Base-by-base conservation (phyloP, 108 stramenopile genomes). In the Fragilariopsis cylindrus region DNA sequence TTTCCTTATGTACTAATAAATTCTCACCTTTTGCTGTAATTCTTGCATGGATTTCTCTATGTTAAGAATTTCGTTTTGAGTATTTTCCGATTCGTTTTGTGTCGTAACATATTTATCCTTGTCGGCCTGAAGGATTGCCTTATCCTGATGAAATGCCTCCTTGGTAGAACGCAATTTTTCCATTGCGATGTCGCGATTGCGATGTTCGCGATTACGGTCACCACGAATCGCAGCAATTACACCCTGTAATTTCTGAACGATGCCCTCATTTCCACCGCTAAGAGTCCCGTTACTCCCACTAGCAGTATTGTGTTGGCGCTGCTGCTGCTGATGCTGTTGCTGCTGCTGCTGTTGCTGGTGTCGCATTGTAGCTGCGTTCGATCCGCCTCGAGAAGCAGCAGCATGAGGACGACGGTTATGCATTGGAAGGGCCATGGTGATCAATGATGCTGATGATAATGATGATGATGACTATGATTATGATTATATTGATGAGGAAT, bases 131-230 rank as follows among this genome's bases (percentile, higher is more conserved):
- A 76, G 41, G 18, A 21, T 65, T 46, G 48, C 63, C 30, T 48
- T 57, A 16, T 63, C 11, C 7, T 48, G 41, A 4, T 40, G 12
- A 8, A 53, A 52, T 44, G 57, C 76, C 57, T 76, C 69, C 45
- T 55, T 48, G n/a, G 69, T 49, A 7, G 69, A 47, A 7, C 76
- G 76, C 3, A 70, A 52, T 11, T 69, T 69, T 58, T 70, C 69
- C 21, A 41, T 13, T 12, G 76, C 76, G 21, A 69, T 69, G 8
- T 55, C 63, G 56, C 55, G 45, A 6, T 21, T 55, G 9, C 76
- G 76, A 30, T 70, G 69, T 30, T 76, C 76, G 21, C 49, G 58
- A 48, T 76, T 69, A 8, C 76, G 76, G 39, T 76, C 76, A 50
- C 50, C 62, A 70, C 76, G 76, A 43, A 76, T 57, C 12, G 42